phyloP scores from a whole-genome alignment of 192 early-diverging fungal species.

The Mortierella alpina region DNA sequence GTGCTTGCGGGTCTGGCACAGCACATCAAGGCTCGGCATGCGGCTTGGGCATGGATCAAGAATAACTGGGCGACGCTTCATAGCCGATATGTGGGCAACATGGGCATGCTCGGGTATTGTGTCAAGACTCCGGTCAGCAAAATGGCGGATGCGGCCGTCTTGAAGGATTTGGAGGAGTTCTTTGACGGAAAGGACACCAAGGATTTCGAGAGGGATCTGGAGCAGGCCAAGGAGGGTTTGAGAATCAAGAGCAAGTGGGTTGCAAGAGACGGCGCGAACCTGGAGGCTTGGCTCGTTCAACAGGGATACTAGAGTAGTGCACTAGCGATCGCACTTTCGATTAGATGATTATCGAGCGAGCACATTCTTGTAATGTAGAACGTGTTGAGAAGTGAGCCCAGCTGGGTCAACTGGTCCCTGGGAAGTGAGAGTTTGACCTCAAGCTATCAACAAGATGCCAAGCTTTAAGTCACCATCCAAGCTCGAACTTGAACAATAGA shows the following conservation, averaged over 20 bases:
- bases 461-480: no score
- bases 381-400: neutral
- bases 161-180: conserved; percentile 65
- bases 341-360: no score
- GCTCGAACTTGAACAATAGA: no score
- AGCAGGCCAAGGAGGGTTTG: conserved; percentile 70
- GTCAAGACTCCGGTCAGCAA: conserved; percentile 60
- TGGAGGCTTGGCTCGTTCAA: conserved; percentile 55
- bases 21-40: conserved; percentile 56
- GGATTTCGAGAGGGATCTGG: conserved; percentile 66
- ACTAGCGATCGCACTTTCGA: no score
- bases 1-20: conserved; percentile 57
- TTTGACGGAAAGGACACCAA: conserved; percentile 62
- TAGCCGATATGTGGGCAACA: conserved; percentile 64
- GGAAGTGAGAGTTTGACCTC: neutral
- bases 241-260: conserved; percentile 65
- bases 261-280: conserved; percentile 58
- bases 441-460: neutral
- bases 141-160: conserved; percentile 59
- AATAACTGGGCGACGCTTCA: conserved; percentile 60
- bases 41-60: conserved; percentile 67
- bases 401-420: neutral
- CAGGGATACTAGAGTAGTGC: conserved; percentile 40
- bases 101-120: conserved; percentile 69
- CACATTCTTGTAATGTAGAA: no score